Percentiles rank a stretch among this genome's conserved stretches.
Conservation (phyloP, 176 grass and related monocot species). For the Typha latifolia region DNA sequence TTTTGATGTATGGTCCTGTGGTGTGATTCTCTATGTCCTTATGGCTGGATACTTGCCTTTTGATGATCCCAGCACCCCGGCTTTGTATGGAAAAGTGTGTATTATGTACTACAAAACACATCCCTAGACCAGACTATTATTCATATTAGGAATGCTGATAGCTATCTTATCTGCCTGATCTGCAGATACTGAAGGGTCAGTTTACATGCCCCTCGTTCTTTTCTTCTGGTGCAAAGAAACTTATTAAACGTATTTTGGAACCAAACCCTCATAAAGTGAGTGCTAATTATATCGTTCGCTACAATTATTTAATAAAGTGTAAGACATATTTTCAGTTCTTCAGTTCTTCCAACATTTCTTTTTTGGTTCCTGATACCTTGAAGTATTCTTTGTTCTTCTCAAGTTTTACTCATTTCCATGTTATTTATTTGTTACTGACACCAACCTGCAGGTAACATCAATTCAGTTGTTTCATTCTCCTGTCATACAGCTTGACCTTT, state of each 20-base stretch:
- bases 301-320: neutral
- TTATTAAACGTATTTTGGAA: slow-evolving; percentile 78
- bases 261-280: slow-evolving; percentile 84
- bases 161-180: neutral
- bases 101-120: too few relatives aligned
- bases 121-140: too few relatives aligned
- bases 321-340: neutral
- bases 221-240: slow-evolving; percentile 56
- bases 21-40: slow-evolving; percentile 92
- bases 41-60: slow-evolving; percentile 95
- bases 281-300: neutral
- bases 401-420: too few relatives aligned
- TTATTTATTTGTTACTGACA: too few relatives aligned
- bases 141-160: too few relatives aligned
- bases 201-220: slow-evolving; percentile 58
- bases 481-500: neutral
- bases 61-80: slow-evolving; percentile 57
- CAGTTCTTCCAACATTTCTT: neutral
- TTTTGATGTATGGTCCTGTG: slow-evolving; percentile 92
- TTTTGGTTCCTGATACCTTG: neutral
- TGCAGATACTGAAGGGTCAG: slow-evolving; percentile 59
- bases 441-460: too few relatives aligned
- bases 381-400: too few relatives aligned
- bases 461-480: too few relatives aligned
- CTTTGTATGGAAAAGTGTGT: slow-evolving; percentile 56